Evolutionary conservation across 352 stramenopile genomes (phyloP).

Genomic region (Pythium aristosporum): DNA sequence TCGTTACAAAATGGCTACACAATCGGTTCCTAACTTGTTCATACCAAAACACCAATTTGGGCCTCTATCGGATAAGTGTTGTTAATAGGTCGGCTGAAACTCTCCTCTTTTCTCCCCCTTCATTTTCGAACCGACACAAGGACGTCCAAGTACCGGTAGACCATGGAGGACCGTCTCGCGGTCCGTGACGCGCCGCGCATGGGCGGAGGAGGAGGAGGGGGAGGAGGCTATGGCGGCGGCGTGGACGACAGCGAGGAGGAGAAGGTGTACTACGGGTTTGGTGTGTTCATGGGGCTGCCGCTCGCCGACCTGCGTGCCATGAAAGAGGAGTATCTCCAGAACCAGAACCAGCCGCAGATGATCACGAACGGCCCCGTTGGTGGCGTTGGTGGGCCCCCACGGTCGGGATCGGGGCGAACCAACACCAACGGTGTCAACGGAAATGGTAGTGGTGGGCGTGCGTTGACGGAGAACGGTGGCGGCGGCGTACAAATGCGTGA

Average conservation of each 20-base stretch:
- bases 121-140: neutral
- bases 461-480: constrained; percentile 1
- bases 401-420: neutral
- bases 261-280: constrained; percentile 89
- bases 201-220: neutral
- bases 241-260: constrained; percentile 72
- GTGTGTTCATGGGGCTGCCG: constrained; percentile 85
- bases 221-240: constrained; percentile 6
- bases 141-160: constrained; percentile 3
- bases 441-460: constrained; percentile 1
- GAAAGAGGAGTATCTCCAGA: constrained; percentile 79
- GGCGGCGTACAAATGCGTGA: constrained; percentile 1
- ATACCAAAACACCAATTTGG: neutral
- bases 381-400: neutral
- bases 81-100: neutral
- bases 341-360: constrained; percentile 28
- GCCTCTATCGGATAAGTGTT: neutral
- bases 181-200: constrained; percentile 23
- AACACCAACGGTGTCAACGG: neutral
- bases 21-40: constrained; percentile 1
- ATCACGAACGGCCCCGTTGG: constrained; percentile 7
- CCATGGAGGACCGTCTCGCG: constrained; percentile 44
- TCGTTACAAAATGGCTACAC: constrained; percentile 9
- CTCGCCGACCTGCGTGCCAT: constrained; percentile 83
- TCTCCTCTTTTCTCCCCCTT: neutral